Evolutionary conservation across 1,139 yeast species (phyloP).

Genomic region (Geotrichum fermentans): DNA sequence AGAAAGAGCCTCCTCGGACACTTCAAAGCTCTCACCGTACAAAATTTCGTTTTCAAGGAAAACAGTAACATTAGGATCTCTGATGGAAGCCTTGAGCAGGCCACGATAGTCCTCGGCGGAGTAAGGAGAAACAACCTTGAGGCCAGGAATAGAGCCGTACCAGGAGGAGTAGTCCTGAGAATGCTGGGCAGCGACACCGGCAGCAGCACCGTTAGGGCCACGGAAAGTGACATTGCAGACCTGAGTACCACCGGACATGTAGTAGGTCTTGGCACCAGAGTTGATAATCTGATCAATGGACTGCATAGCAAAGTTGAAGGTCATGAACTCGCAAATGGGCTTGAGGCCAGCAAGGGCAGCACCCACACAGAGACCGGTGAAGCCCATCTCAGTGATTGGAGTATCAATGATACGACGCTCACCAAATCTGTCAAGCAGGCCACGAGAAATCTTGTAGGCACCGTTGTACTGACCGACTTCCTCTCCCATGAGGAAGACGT

Average conservation of each 20-base stretch:
- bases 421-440: conserved; percentile 92
- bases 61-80: conserved; percentile 97
- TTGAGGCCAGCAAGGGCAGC: conserved; percentile 95
- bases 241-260: conserved; percentile 99
- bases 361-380: conserved; percentile 96
- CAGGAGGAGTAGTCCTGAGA: conserved; percentile 96
- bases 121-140: conserved; percentile 93
- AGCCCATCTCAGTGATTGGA: conserved; percentile 99
- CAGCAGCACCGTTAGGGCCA: conserved; percentile 99
- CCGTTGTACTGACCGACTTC: conserved; percentile 99
- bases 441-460: conserved; percentile 96
- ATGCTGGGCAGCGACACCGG: conserved; percentile 99
- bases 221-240: conserved; percentile 96
- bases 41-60: conserved; percentile 93
- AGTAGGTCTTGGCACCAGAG: conserved; percentile 97
- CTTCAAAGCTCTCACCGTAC: conserved; percentile 87
- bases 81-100: conserved; percentile 87
- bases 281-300: conserved; percentile 96
- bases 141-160: conserved; percentile 98
- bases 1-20: conserved; percentile 82
- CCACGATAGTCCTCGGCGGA: conserved; percentile 97
- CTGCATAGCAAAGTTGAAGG: conserved; percentile 99
- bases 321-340: conserved; percentile 98
- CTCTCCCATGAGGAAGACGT: conserved; percentile 94
- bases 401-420: conserved; percentile 95